A percentile compares a stretch with the other conserved stretches of the same genome.
These are phyloP conservation scores for Letharia columbiana DNA, from an alignment of 495 filamentous ascomycete species.

Conservation along the genomic window DNA sequence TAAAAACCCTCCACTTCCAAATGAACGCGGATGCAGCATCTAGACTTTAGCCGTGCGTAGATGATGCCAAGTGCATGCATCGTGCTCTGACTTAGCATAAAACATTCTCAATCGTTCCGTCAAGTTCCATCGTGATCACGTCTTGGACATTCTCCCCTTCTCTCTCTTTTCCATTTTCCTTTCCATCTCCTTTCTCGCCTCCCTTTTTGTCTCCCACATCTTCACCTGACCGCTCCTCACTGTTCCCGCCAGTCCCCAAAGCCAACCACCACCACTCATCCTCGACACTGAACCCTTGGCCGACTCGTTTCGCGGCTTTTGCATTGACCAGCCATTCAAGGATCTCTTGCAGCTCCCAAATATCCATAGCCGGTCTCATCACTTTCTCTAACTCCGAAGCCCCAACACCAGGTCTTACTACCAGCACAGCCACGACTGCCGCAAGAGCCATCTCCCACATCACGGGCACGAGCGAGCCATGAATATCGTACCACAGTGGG, in stretches of 20 bases:
- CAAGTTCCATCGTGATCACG: not conserved
- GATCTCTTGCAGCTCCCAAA: conserved; percentile 59
- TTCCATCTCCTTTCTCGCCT: not conserved
- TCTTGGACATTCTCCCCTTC: not conserved
- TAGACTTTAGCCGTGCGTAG: not conserved
- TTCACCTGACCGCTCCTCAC: not conserved
- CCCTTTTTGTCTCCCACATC: not conserved
- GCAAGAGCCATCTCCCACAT: conserved; percentile 60
- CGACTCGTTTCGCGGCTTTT: conserved; percentile 28
- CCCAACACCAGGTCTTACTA: conserved; percentile 50
- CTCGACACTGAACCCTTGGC: conserved; percentile 39
- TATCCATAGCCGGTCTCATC: conserved; percentile 52
- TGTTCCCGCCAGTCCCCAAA: conserved; percentile 10
- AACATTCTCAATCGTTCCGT: not conserved
- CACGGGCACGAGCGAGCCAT: conserved; percentile 48
- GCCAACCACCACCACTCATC: conserved; percentile 66
- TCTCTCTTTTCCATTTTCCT: not conserved
- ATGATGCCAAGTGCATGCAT: not conserved
- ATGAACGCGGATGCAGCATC: not conserved
- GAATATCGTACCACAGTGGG: conserved; percentile 76
- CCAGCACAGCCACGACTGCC: conserved; percentile 50
- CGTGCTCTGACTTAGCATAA: not conserved
- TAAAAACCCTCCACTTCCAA: not conserved
- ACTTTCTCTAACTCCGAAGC: conserved; percentile 43
- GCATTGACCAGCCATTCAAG: conserved; percentile 52